Evolutionary conservation across 2,329 filamentous ascomycete species (phyloP).

Genomic region (Pseudogymnoascus pannorum): DNA sequence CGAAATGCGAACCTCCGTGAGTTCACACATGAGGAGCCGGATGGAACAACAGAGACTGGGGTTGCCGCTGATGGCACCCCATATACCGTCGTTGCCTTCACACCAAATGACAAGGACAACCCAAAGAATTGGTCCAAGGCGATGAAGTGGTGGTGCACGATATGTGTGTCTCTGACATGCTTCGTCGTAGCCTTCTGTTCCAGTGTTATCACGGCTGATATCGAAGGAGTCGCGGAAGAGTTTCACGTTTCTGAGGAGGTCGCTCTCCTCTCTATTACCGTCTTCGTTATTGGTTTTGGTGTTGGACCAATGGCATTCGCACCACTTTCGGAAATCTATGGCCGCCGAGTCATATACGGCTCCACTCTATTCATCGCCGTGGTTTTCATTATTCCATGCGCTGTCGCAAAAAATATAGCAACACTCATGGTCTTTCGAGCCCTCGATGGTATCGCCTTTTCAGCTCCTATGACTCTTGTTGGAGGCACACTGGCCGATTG

Average conservation of each 20-base stretch:
- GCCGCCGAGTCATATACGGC: conserved; percentile 61
- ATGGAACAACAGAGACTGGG: conserved; percentile 48
- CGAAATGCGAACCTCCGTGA: conserved; percentile 56
- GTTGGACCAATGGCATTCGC: conserved; percentile 75
- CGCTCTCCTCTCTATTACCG: conserved; percentile 60
- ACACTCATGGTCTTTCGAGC: conserved; percentile 70
- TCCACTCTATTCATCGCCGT: conserved; percentile 48
- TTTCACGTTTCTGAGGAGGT: conserved; percentile 68
- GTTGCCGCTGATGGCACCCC: conserved; percentile 20
- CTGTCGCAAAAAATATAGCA: conserved; percentile 65
- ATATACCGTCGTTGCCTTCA: conserved; percentile 64
- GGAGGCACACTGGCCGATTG: conserved; percentile 76
- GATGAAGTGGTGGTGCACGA: conserved; percentile 77
- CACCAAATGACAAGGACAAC: conserved; percentile 63
- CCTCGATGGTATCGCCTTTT: conserved; percentile 78
- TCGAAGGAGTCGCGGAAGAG: conserved; percentile 53
- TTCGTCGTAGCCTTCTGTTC: conserved; percentile 62
- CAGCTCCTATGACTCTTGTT: conserved; percentile 78
- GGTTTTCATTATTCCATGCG: conserved; percentile 74
- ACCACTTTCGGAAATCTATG: conserved; percentile 68
- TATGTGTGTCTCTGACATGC: conserved; percentile 71
- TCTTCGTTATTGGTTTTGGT: conserved; percentile 79
- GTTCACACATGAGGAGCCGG: conserved; percentile 54
- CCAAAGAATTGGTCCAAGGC: conserved; percentile 79
- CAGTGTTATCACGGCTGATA: conserved; percentile 70